Conservation (phyloP, 306 rosid species). For the Lathyrus aphaca region DNA sequence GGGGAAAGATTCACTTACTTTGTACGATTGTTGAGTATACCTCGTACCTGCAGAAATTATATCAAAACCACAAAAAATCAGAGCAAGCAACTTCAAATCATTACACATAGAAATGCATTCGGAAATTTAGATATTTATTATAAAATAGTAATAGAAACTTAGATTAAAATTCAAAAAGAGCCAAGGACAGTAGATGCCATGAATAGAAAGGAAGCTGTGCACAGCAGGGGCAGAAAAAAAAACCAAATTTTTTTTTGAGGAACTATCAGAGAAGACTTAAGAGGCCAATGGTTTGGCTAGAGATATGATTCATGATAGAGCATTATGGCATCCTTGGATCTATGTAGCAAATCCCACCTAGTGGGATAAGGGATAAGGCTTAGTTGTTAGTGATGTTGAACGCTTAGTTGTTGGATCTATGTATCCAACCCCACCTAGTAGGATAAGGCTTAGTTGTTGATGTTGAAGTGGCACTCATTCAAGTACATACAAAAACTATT, state of each 20-base stretch:
- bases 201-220: conserved; percentile 3
- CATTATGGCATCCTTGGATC: background rate
- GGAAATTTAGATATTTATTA: conserved; percentile 1
- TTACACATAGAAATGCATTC: background rate
- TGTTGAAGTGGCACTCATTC: background rate
- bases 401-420: background rate
- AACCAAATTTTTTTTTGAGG: background rate
- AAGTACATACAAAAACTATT: background rate
- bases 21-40: conserved; percentile 95
- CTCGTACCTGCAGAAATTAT: conserved; percentile 65
- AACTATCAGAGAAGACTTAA: background rate
- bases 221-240: background rate
- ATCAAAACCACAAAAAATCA: conserved; percentile 13
- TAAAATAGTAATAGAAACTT: background rate
- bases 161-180: background rate
- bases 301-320: background rate
- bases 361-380: background rate
- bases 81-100: background rate
- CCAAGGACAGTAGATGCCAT: background rate
- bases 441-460: background rate
- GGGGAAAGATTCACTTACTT: conserved; percentile 98
- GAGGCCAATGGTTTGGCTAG: background rate
- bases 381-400: background rate
- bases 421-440: background rate
- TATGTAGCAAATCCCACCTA: background rate